Evolutionary conservation across 2,329 filamentous ascomycete genomes (phyloP), one percentile per base, ranked within the genome.

Genomic region (Scopulariopsis brevicaulis): DNA sequence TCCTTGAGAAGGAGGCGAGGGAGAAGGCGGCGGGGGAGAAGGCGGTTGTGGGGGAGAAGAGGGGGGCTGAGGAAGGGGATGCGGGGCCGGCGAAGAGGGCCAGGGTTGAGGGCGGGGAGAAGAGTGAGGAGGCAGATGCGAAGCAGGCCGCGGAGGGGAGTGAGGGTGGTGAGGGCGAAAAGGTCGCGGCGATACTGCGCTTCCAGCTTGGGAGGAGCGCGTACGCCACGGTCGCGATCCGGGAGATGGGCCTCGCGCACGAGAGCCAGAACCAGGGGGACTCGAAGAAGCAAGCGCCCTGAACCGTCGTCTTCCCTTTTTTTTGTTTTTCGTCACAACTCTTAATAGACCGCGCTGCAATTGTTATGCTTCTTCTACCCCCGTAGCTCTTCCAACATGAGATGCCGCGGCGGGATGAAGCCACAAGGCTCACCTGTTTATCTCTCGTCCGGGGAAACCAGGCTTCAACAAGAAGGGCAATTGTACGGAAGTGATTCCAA

Each of bases 161-260:
- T 25, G 62, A 57, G 15, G 54, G 40, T 12, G 56, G 10, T 2
- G 51, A 18, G 40, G 59, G 62, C 3, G 63, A 73, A 58, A 86
- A 87, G 65, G 73, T 89, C 20, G 89, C 85, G 0, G 77, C 90
- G 0, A 72, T 89, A 28, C 69, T 94, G 64, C 90, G 84, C 68
- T 81, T 95, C 71, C 85, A 90, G 67, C 77, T 95, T 32, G 87
- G 84, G 1, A 84, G 85, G 54, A 91, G 88, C 66, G 87, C 90
- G 66, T 95, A 95, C 72, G 90, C 90, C 0, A 95, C 90, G 0
- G 89, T 95, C 77, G 87, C 88, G 14, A 69, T 95, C 62, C 75
- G 90, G 57, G 90, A 95, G 71, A 71, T 95, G 61, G 91, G 90
- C 77, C 74, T 74, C n/a, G 70, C 74, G 25, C 63, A 67, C 18